Base-by-base conservation (phyloP, 495 filamentous ascomycete genomes). In the Penicillium mononematosum region DNA sequence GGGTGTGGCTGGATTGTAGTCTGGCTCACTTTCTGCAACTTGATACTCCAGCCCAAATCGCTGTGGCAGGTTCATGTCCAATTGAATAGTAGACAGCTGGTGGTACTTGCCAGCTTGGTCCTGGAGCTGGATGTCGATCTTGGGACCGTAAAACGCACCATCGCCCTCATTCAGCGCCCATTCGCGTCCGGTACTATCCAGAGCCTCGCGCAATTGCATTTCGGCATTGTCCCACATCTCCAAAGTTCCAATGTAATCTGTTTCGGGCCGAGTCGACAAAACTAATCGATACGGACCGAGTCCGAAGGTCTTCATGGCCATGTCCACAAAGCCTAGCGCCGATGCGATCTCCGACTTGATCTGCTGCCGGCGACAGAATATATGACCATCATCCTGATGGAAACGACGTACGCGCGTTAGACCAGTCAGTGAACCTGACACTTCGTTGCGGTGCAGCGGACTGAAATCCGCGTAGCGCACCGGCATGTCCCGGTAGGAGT, bases 341-440 rank as follows among this genome's bases (percentile, higher is more conserved):
- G 81, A 83, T 29, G 77, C 75, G 48, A 97, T 96, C 72, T 97
- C 92, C 10, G 83, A 77, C 54, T 85, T 79, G 57, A 97, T 89
- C 73, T 97, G 92, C 34, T 78, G 78, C 43, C 89, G 90, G 11
- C 88, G 84, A 69, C 92, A 96, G 73, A 97, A 97, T 41, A 97
- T 96, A 67, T 97, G 92, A 1, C 90, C 92, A 64, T 97, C 92
- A 66, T 97, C 92, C 70, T 97, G 92, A 71, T 97, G 92, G 67
- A 97, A 97, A n/a, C 91, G 81, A 42, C 92, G 83, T 22, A 96
- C 89, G 49, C 92, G 83, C 2, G 92, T 97, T 53, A 97, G 75
- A 19, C 92, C 92, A 60, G 86, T 92, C 62, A 97, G 72, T 0
- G 92, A 82, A 16, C 92, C 92, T 1, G 91, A 95, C 29, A 88